A percentile compares a stretch with the other conserved stretches of the same genome.
These are phyloP conservation scores for Sarocladium oryzae DNA, from an alignment of 2,329 filamentous ascomycete species.

Conservation along the genomic window DNA sequence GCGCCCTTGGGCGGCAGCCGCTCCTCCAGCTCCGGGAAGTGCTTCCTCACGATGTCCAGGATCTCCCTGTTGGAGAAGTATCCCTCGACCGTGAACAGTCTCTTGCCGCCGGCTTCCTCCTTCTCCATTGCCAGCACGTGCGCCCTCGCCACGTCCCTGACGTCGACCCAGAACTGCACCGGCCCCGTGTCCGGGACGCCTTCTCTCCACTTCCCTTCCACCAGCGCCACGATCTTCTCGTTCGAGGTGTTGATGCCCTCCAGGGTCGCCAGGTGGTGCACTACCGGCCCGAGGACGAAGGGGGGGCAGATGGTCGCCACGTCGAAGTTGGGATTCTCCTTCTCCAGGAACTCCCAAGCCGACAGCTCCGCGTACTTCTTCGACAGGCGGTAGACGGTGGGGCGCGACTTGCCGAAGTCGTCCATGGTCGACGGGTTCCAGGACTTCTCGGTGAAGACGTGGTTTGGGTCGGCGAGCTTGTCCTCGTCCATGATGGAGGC, in stretches of 20 bases:
- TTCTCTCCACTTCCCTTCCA: conserved; percentile 43
- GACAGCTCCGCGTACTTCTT: conserved; percentile 30
- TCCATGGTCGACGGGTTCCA: conserved; percentile 33
- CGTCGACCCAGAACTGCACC: conserved; percentile 46
- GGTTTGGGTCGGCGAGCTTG: conserved; percentile 20
- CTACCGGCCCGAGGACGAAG: conserved; percentile 38
- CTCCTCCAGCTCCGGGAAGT: conserved; percentile 44
- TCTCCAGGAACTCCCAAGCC: conserved; percentile 28
- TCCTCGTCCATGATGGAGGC: conserved; percentile 32
- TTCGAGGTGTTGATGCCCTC: conserved; percentile 36
- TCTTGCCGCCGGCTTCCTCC: conserved; percentile 39
- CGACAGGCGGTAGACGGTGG: conserved; percentile 21
- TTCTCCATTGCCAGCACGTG: conserved; percentile 47
- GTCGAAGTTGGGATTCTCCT: conserved; percentile 30
- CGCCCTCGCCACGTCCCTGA: conserved; percentile 47
- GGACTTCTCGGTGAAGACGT: conserved; percentile 33
- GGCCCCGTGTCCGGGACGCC: conserved; percentile 34
- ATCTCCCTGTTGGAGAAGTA: conserved; percentile 41
- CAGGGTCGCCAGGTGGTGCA: conserved; percentile 28
- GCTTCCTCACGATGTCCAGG: conserved; percentile 33
- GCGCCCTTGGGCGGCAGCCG: conserved; percentile 38
- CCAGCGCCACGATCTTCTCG: conserved; percentile 41
- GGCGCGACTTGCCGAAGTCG: neutral
- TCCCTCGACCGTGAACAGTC: conserved; percentile 44
- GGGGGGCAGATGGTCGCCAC: conserved; percentile 39